Base-by-base conservation (phyloP, 345 rosid species). In the Luvunga scandens region DNA sequence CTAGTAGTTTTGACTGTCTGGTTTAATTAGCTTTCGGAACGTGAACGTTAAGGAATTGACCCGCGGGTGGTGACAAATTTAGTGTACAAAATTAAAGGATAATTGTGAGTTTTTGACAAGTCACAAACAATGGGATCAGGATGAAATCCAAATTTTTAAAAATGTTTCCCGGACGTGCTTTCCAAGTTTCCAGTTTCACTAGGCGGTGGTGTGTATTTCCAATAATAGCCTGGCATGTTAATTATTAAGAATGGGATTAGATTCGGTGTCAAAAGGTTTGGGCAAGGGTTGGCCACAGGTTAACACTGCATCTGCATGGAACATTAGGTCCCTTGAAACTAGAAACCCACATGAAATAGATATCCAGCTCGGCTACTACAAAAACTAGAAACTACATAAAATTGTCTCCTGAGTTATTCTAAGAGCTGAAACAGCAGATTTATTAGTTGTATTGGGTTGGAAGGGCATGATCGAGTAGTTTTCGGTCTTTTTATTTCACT, bases 1-100 rank as follows among this genome's bases (percentile, higher is more conserved):
- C 80, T 66, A 85, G 83, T 79, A 73, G 89, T 82, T 86, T 79
- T 83, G 88, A 87, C 89, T 66, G 72, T 79, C 63, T 42, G 89
- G 86, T 83, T 34, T 57, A 38, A 50, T 31, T 67, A 39, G 25
- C 14, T 60, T 36, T 60, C 16, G 28, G 67, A 66, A 28, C 68
- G 16, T 22, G 10, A 67, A n/a, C 0, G n/a, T 39, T 14, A 71
- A 69, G 73, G 10, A 66, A 66, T 22, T 19, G 27, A 68, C 9
- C 48, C 10, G 4, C 22, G 59, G 28, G 30, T 12, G 55, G 25
- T 67, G 38, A 39, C 22, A 27, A 34, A 27, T 24, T 14, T 56
- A 69, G 61, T 38, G 10, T 4, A 75, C 7, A 6, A 38, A 57
- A 60, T 24, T 34, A 59, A n/a, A 25, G 34, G 64, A 71, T 9